Base-by-base conservation (phyloP, 305 asterid genomes). In the Plantago lanceolata region DNA sequence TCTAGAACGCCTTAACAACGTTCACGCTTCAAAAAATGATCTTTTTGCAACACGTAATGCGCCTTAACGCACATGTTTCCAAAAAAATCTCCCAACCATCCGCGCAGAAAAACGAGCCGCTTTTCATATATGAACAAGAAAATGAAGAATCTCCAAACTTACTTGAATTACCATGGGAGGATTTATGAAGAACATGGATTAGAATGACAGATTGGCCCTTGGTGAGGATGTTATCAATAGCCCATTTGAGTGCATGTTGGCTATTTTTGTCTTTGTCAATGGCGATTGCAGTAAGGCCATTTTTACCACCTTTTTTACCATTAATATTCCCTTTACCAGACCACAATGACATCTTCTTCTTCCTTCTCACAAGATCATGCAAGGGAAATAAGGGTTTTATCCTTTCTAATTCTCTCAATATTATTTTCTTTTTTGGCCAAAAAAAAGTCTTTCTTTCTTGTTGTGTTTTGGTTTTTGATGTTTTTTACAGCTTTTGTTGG, bases 211-310 rank as follows among this genome's bases (percentile, higher is more conserved):
- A 81, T 71, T 84, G 89, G 79, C 93, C 92, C 70, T 53, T 82
- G 61, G 69, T 21, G 59, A 81, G 65, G 66, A 87, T 81, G 73
- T 87, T 76, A 14, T 85, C 94, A 28, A 67, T 76, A 2, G 88
- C 79, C 97, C 97, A 89, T 76, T 73, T 75, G 19, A 89, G 69
- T 16, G 95, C 97, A 60, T 73, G 48, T 66, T 89, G 97, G 78
- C 97, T 89, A 24, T 80, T 76, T 79, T 84, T 89, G 52, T 87
- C 92, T 61, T 71, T 87, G 56, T 85, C 95, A 19, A 89, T 77
- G 60, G 95, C 95, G 12, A 89, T 85, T 3, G 95, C 96, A 57
- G 84, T 78, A 5, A 89, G 71, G 20, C 90, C 95, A 73, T 77
- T 84, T 31, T 82, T 78, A 14, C 79, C 82, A 26, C 62, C 58